These are phyloP conservation scores for Tuber brumale DNA, from an alignment of 495 filamentous ascomycete genomes.

Conservation along the genomic window DNA sequence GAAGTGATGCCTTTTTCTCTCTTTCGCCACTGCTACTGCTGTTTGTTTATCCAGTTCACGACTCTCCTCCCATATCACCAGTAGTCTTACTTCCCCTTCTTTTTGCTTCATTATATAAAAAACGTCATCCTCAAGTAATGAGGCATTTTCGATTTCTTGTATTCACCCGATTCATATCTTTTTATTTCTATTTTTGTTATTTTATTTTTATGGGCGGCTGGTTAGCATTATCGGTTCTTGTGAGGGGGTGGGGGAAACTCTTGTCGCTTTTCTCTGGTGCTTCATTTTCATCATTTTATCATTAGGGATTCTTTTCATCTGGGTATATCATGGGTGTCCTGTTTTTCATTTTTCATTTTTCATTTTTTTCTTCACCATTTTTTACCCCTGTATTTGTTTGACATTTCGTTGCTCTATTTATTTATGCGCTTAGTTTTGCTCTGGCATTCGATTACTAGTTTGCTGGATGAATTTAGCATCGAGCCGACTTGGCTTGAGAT, in stretches of 20 bases:
- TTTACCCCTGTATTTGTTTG: neutral
- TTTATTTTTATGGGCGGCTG: conserved; percentile 1
- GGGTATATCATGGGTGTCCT: conserved; percentile 1
- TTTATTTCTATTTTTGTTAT: neutral
- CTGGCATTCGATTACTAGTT: neutral
- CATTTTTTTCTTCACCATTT: neutral
- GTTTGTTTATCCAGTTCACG: neutral
- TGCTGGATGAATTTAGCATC: neutral
- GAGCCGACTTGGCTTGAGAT: neutral
- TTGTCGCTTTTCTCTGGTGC: conserved; percentile 5
- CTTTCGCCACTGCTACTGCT: neutral
- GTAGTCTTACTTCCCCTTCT: neutral
- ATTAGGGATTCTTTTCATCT: conserved; percentile 11
- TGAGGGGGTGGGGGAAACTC: conserved; percentile 4
- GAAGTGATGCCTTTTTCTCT: neutral
- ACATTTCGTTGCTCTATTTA: neutral
- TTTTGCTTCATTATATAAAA: conserved; percentile 7
- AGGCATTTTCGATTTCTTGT: conserved; percentile 2
- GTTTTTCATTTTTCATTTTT: conserved; percentile 8
- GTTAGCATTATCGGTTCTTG: conserved; percentile 3
- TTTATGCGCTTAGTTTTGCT: neutral
- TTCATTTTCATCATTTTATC: conserved; percentile 5
- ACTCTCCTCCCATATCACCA: neutral
- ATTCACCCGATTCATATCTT: neutral
- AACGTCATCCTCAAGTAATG: conserved; percentile 6